Evolutionary conservation across 805 yeast species (phyloP).

Genomic region (Kodamaea lidongshanica): DNA sequence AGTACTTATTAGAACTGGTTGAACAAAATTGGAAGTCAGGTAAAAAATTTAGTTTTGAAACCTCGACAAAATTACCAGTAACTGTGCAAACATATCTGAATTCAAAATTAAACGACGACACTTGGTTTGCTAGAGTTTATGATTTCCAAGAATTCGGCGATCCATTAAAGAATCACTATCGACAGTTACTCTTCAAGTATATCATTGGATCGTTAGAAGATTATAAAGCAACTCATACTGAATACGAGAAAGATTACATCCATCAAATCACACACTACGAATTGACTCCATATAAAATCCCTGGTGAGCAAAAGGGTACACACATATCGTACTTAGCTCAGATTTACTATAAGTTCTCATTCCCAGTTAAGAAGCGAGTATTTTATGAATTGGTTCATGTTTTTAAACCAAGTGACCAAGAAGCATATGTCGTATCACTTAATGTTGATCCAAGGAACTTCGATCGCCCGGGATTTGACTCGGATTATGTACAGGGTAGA

Average conservation of each 20-base stretch:
- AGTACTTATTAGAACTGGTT: conserved; percentile 9
- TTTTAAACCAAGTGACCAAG: conserved; percentile 11
- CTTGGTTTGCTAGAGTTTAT: conserved; percentile 12
- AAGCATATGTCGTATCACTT: conserved; percentile 27
- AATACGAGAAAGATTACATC: conserved; percentile 31
- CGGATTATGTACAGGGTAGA: conserved; percentile 21
- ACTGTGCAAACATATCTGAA: conserved; percentile 10
- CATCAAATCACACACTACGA: conserved; percentile 26
- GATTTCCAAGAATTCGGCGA: conserved; percentile 12
- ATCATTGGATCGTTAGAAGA: conserved; percentile 11
- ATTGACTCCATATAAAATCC: conserved; percentile 13
- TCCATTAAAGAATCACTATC: conserved; percentile 10
- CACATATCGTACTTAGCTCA: conserved; percentile 25
- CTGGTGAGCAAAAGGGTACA: conserved; percentile 11
- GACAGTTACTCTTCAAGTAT: conserved; percentile 8
- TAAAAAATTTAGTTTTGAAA: conserved; percentile 10
- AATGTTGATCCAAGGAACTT: conserved; percentile 26
- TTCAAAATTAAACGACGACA: conserved; percentile 9
- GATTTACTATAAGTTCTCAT: conserved; percentile 29
- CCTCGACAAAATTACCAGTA: conserved; percentile 7
- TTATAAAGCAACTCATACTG: conserved; percentile 25
- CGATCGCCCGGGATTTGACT: conserved; percentile 11
- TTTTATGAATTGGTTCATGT: conserved; percentile 34
- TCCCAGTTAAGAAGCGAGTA: conserved; percentile 29
- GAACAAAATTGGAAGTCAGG: conserved; percentile 11